These are phyloP conservation scores for Hortaea werneckii DNA, from an alignment of 2,329 filamentous ascomycete species.

Conservation along the genomic window DNA sequence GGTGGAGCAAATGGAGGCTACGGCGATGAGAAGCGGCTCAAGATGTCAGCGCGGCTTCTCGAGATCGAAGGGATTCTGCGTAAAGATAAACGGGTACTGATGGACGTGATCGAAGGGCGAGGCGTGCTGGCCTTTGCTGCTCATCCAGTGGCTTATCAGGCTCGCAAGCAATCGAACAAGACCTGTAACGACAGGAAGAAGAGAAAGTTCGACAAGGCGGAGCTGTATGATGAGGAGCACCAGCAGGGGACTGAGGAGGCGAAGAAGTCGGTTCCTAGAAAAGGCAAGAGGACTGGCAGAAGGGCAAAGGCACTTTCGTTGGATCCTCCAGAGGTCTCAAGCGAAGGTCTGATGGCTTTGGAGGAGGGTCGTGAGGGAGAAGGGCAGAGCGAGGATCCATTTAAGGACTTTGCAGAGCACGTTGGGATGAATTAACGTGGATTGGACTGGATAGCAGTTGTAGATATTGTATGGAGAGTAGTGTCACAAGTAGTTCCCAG, in stretches of 20 bases:
- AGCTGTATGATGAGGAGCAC: neutral
- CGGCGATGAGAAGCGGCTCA: slow-evolving; percentile 10
- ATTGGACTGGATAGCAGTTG: too few species aligned
- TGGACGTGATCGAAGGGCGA: slow-evolving; percentile 16
- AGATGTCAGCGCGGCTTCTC: slow-evolving; percentile 7
- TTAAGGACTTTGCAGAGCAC: too few species aligned
- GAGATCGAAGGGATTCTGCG: slow-evolving; percentile 6
- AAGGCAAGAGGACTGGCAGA: neutral
- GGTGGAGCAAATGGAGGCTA: slow-evolving; percentile 16
- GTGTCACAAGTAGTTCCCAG: too few species aligned
- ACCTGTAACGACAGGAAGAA: slow-evolving; percentile 10
- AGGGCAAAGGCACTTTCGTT: too few species aligned
- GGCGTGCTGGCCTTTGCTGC: slow-evolving; percentile 13
- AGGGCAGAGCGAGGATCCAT: too few species aligned
- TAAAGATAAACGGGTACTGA: slow-evolving; percentile 14
- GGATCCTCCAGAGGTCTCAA: too few species aligned
- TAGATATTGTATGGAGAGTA: too few species aligned
- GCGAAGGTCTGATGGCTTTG: too few species aligned
- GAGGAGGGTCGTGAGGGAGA: too few species aligned
- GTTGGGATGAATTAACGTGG: too few species aligned
- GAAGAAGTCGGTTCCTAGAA: neutral
- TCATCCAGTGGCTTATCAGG: slow-evolving; percentile 9
- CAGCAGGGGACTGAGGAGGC: neutral
- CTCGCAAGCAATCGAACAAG: slow-evolving; percentile 10
- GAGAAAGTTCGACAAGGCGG: neutral